Evolutionary conservation across 2,329 filamentous ascomycete genomes (phyloP).

Genomic region (Hansfordia pulvinata): DNA sequence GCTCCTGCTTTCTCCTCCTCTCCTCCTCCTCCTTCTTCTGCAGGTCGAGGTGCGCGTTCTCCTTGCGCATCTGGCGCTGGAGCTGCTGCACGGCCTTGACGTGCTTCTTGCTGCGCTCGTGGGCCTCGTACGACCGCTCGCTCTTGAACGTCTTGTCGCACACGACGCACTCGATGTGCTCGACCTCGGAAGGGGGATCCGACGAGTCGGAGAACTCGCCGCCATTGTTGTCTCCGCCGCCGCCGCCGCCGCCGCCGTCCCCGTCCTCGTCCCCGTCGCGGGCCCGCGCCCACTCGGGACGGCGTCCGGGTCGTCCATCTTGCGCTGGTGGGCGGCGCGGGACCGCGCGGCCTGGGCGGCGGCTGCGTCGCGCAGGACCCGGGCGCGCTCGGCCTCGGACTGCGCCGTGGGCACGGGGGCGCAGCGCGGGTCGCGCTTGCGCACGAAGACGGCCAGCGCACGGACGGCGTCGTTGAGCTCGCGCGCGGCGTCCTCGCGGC

Average conservation of each 20-base stretch:
- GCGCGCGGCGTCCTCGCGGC: constrained; percentile 67
- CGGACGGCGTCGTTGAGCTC: constrained; percentile 91
- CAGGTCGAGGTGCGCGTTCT: constrained; percentile 51
- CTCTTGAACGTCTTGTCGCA: constrained; percentile 80
- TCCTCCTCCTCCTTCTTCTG: constrained; percentile 8
- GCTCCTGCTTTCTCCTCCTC: no score
- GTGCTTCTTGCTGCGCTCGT: constrained; percentile 96
- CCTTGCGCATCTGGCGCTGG: constrained; percentile 67
- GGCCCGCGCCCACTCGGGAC: constrained; percentile 66
- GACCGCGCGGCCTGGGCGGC: constrained; percentile 75
- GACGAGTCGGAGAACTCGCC: constrained; percentile 47
- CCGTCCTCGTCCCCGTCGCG: constrained; percentile 37
- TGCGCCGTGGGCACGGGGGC: constrained; percentile 67
- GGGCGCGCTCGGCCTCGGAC: constrained; percentile 69
- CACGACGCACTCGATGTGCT: constrained; percentile 59
- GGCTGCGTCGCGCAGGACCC: constrained; percentile 61
- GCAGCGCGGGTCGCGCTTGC: constrained; percentile 82
- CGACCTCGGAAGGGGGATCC: constrained; percentile 38
- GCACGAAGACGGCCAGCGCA: constrained; percentile 74
- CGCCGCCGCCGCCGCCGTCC: constrained; percentile 28
- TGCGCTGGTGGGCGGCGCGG: constrained; percentile 68
- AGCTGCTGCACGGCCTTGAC: constrained; percentile 73
- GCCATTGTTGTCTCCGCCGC: constrained; percentile 29
- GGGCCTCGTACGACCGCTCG: constrained; percentile 78
- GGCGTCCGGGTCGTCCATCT: constrained; percentile 45